A percentile compares a stretch with the other conserved stretches of the same genome.
Evolutionary conservation across 2,329 filamentous ascomycete genomes (phyloP).

Genomic region (Aureobasidium sp.): DNA sequence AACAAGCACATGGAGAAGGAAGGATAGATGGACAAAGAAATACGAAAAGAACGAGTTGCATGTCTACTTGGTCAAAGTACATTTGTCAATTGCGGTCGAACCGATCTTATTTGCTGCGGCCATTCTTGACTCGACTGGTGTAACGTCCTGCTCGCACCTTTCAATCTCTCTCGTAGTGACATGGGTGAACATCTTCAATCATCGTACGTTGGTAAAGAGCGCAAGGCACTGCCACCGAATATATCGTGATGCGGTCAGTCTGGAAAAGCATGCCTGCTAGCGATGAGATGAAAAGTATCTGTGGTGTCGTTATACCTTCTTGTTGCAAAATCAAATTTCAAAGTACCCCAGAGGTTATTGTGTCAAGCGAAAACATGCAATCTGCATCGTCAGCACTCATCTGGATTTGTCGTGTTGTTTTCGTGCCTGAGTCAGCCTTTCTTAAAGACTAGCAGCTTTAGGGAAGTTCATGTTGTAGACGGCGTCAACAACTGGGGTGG

Average conservation of each 20-base stretch:
- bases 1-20: background rate
- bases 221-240: background rate
- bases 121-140: background rate
- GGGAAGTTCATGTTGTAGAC: constrained; percentile 63
- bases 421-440: background rate
- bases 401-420: background rate
- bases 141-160: background rate
- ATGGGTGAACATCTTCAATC: background rate
- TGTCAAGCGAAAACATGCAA: background rate
- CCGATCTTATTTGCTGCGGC: background rate
- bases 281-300: background rate
- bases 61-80: background rate
- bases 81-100: background rate
- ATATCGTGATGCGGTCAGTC: background rate
- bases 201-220: background rate
- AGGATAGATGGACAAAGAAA: background rate
- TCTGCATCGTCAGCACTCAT: background rate
- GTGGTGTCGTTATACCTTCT: background rate
- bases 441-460: constrained; percentile 24
- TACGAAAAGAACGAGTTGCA: background rate
- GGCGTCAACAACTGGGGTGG: constrained; percentile 92
- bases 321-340: background rate
- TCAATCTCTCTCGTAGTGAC: background rate
- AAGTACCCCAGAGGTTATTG: background rate
- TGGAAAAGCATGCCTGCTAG: background rate